Percentiles rank a stretch among this genome's conserved stretches.
phyloP scores from a whole-genome alignment of 768 basidiomycete genomes.

The Leccinum subtestaceum region DNA sequence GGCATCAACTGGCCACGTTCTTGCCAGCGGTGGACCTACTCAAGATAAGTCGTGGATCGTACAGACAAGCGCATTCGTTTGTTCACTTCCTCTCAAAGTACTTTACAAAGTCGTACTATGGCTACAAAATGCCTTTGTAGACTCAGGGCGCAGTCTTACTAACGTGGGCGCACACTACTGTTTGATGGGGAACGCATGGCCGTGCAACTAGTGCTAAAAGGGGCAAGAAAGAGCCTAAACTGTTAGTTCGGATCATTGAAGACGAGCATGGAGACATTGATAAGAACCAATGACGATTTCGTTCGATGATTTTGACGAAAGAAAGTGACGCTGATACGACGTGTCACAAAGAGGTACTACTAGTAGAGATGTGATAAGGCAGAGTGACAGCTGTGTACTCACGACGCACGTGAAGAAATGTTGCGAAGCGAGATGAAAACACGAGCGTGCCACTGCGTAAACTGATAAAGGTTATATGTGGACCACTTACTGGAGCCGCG shows the following conservation, averaged over 20 bases:
- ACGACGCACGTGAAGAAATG: not conserved
- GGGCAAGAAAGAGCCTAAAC: not conserved
- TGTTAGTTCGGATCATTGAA: not conserved
- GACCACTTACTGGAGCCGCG: not conserved
- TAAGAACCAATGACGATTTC: not conserved
- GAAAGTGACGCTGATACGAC: not conserved
- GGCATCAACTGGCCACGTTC: constrained; percentile 14
- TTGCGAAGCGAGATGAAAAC: not conserved
- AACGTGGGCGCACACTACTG: not conserved
- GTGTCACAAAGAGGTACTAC: not conserved
- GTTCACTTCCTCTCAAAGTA: no score
- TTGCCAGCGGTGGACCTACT: not conserved
- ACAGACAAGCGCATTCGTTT: no score
- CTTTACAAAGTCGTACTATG: not conserved
- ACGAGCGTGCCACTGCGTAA: not conserved
- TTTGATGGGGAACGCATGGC: not conserved
- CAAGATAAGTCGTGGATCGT: no score
- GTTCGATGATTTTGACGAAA: not conserved
- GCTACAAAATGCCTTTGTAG: not conserved
- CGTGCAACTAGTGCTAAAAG: not conserved
- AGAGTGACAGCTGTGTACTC: not conserved
- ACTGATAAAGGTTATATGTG: no score
- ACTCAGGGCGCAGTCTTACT: not conserved
- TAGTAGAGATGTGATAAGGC: not conserved
- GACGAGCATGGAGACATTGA: not conserved